Conservation (phyloP, 345 rosid genomes). For the Brassica juncea region DNA sequence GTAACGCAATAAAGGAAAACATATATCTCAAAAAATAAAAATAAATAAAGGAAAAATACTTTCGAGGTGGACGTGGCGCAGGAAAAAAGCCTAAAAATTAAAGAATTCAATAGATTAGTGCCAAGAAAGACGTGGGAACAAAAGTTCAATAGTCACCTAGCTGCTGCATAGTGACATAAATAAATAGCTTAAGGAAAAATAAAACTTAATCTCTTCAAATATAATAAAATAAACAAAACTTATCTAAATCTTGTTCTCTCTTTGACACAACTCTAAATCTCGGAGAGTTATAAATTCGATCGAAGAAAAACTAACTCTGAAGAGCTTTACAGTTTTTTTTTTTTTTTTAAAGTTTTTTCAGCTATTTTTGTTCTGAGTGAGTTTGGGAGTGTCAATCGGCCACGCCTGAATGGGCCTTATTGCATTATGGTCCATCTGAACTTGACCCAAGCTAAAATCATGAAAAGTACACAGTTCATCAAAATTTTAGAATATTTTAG, state of each 20-base stretch:
- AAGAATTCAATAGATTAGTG: not conserved
- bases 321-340: not conserved
- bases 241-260: not conserved
- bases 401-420: not conserved
- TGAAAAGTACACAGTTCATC: not conserved
- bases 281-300: not conserved
- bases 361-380: not conserved
- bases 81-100: not conserved
- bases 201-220: not conserved
- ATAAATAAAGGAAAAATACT: not conserved
- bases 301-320: not conserved
- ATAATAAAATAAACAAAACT: not conserved
- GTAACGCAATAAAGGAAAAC: not conserved
- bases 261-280: not conserved
- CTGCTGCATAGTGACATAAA: not conserved
- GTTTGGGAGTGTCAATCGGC: not conserved
- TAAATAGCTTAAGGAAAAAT: not conserved
- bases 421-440: not conserved
- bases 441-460: not conserved
- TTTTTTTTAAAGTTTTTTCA: not conserved
- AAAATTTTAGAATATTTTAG: not conserved
- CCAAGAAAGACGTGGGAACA: not conserved
- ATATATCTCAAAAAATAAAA: no score
- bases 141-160: not conserved
- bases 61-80: not conserved